Percentiles rank a stretch among this genome's conserved stretches.
Conservation (phyloP, 179 eudicot genomes). For the Actinidia polygama region DNA sequence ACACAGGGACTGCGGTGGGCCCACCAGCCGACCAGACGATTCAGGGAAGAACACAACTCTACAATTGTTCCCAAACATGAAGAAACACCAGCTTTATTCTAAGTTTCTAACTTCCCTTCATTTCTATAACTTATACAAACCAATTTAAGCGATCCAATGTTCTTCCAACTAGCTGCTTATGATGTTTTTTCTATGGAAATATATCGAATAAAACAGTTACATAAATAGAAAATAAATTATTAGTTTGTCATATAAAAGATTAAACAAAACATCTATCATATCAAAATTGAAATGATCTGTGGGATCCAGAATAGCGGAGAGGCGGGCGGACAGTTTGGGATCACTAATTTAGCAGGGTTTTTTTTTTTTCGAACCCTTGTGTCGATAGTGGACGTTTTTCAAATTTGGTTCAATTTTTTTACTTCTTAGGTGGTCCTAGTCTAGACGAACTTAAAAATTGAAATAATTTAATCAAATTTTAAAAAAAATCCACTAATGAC, state of each 20-base stretch:
- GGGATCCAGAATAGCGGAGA: neutral
- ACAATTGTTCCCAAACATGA: neutral
- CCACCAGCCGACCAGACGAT: neutral
- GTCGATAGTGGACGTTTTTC: no score
- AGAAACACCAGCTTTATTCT: neutral
- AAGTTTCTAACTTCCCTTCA: neutral
- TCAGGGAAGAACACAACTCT: neutral
- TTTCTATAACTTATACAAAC: neutral
- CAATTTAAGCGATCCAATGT: neutral
- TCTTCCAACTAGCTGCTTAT: neutral
- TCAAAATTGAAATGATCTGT: constrained; percentile 4
- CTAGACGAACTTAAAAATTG: no score
- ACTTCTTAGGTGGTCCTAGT: no score
- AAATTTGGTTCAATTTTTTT: no score
- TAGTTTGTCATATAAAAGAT: neutral
- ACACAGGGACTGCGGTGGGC: no score
- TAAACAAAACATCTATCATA: constrained; percentile 2
- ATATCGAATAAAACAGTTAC: neutral
- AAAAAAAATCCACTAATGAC: no score
- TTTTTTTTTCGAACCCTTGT: no score
- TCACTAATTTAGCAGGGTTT: no score
- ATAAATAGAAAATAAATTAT: neutral
- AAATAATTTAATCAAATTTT: no score
- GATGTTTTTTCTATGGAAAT: neutral
- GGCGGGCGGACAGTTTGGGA: no score